phyloP scores from a whole-genome alignment of 192 early-diverging fungal genomes.

The Lunasporangiospora selenospora region DNA sequence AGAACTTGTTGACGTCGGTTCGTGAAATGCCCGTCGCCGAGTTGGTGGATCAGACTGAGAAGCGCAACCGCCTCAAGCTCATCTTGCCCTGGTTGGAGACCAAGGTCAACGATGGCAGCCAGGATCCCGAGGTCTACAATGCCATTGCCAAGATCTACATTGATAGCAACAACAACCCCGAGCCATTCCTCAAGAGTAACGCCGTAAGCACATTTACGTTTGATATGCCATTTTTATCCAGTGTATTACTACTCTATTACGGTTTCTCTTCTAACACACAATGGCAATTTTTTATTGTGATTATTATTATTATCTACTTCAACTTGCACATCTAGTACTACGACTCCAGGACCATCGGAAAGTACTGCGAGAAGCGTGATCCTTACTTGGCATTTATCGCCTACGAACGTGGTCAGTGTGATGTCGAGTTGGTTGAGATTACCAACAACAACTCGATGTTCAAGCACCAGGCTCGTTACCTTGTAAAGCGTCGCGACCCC shows the following conservation, averaged over 20 bases:
- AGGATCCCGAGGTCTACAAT: conserved; percentile 94
- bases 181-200: conserved; percentile 92
- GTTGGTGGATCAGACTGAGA: conserved; percentile 91
- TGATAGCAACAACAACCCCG: conserved; percentile 99
- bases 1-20: conserved; percentile 88
- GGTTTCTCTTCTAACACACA: not conserved
- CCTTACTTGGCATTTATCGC: conserved; percentile 95
- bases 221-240: conserved; percentile 11
- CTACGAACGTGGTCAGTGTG: conserved; percentile 95
- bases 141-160: conserved; percentile 99
- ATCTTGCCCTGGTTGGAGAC: conserved; percentile 94
- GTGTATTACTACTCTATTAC: not conserved
- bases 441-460: conserved; percentile 99
- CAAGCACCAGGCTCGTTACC: conserved; percentile 98
- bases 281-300: not conserved
- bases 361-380: conserved; percentile 99
- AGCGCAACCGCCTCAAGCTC: conserved; percentile 96
- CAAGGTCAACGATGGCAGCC: conserved; percentile 85
- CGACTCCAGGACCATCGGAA: conserved; percentile 91
- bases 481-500: conserved; percentile 88
- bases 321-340: conserved; percentile 65
- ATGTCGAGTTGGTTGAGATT: conserved; percentile 92
- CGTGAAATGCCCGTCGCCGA: conserved; percentile 83
- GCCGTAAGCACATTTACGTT: conserved; percentile 46
- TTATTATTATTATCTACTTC: conserved; percentile 2